Conservation (phyloP, 257 asterid genomes). For the Nicotiana otophora region DNA sequence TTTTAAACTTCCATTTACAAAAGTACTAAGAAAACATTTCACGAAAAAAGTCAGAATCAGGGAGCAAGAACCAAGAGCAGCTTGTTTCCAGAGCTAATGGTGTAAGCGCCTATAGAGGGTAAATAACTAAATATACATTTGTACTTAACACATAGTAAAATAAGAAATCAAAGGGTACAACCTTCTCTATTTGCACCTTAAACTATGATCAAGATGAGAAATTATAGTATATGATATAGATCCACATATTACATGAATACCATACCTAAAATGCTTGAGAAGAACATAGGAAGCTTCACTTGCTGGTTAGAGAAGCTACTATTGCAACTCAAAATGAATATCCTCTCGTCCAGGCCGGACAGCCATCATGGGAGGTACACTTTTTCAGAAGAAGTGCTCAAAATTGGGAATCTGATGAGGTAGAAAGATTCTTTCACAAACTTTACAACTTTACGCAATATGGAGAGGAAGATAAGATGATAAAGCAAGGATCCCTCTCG, state of each 20-base stretch:
- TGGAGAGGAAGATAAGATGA: slow-evolving; percentile 6
- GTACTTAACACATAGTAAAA: background rate
- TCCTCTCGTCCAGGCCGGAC: background rate
- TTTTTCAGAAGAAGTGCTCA: background rate
- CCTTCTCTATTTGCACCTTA: background rate
- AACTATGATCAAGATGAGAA: background rate
- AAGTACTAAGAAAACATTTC: background rate
- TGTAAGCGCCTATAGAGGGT: background rate
- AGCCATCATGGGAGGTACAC: background rate
- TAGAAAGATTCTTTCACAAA: background rate
- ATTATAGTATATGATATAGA: background rate
- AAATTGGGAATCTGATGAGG: background rate
- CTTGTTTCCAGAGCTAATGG: background rate
- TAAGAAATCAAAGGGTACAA: background rate
- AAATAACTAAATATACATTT: background rate
- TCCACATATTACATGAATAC: background rate
- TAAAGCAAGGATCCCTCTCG: background rate
- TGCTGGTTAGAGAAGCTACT: background rate
- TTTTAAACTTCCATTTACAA: background rate
- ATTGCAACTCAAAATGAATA: background rate
- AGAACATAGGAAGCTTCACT: background rate
- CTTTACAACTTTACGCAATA: background rate
- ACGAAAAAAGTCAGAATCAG: background rate
- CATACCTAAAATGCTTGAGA: background rate
- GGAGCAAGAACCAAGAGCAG: background rate